Evolutionary conservation across 2,329 filamentous ascomycete species (phyloP), one percentile per base, ranked within the genome.

Genomic region (Trichoderma harzianum): DNA sequence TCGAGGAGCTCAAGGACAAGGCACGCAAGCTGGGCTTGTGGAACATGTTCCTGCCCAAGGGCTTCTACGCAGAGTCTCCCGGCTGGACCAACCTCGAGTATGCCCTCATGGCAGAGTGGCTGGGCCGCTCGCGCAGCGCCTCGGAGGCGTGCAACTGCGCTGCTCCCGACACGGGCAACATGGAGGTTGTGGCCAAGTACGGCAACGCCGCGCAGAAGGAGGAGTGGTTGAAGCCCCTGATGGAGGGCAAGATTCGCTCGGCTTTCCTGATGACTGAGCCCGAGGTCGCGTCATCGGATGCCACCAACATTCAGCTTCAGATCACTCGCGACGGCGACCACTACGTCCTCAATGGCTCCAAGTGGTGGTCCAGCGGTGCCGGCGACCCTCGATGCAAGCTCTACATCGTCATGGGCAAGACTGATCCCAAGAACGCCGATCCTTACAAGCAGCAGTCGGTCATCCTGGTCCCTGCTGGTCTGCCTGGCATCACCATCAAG

Each of bases 301-400:
- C 96, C 6, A 97, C 91, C 71, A 98, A 99, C 80, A 97, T 97
- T 75, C 87, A 94, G 83, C 86, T 99, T 80, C 88, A 87, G 72
- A 98, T 99, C 80, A 88, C 85, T 75, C 90, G 89, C 72, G 94
- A 98, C 75, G 95, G 95, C 12, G 90, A 96, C 78, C 90, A 96
- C 77, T 98, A 96, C 79, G 90, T 98, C 21, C 87, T 99, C 69
- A 98, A 98, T 79, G 96, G 96, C 71, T 77, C 95, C 89, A 99
- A 99, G 93, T 99, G 96, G 96, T 99, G 96, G 96, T 97, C 94
- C 32, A 97, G 93, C 74, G 96, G 96, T 75, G 94, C 95, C 21
- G 96, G 96, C 72, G 96, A 99, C 83, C 92, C 92, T 72, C 89
- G 95, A 77, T 99, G 96, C 87, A 88, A 92, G 82, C 86, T 99